Conservation (phyloP, 139 green algal species). For the Astrephomene gubernaculifera region DNA sequence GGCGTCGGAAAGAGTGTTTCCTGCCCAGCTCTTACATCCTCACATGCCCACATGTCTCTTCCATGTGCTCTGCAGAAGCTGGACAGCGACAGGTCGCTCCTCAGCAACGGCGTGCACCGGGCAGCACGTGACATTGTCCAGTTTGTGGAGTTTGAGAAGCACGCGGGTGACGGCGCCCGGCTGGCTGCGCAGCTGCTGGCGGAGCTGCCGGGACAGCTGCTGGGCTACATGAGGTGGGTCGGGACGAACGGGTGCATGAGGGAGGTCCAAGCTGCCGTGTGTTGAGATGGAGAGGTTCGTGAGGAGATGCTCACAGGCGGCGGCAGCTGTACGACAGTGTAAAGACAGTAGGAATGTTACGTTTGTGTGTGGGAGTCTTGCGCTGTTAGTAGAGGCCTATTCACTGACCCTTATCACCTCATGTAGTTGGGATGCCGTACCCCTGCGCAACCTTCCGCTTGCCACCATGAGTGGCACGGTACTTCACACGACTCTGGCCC, state of each 20-base stretch:
- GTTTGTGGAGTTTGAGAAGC: constrained; percentile 59
- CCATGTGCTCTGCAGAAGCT: constrained; percentile 14
- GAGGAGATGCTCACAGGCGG: no score
- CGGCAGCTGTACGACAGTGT: no score
- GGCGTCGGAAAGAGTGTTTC: no score
- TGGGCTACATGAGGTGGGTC: constrained; percentile 55
- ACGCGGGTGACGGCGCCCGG: constrained; percentile 37
- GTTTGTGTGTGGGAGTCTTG: no score
- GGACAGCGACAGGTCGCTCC: constrained; percentile 39
- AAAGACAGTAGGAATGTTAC: no score
- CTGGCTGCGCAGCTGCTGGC: constrained; percentile 62
- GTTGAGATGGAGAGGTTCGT: no score
- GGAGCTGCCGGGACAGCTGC: constrained; percentile 67
- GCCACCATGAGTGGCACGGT: no score
- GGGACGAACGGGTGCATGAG: no score
- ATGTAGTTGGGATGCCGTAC: not conserved
- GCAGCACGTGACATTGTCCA: constrained; percentile 68
- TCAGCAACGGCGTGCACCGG: constrained; percentile 1
- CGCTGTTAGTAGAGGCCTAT: no score
- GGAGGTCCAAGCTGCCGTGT: no score
- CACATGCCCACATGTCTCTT: not conserved
- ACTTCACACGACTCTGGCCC: not conserved
- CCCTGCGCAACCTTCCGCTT: no score
- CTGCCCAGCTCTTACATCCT: no score
- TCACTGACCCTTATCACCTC: not conserved